Evolutionary conservation across 768 basidiomycete species (phyloP).

Genomic region (Rhizopogon vinicolor): DNA sequence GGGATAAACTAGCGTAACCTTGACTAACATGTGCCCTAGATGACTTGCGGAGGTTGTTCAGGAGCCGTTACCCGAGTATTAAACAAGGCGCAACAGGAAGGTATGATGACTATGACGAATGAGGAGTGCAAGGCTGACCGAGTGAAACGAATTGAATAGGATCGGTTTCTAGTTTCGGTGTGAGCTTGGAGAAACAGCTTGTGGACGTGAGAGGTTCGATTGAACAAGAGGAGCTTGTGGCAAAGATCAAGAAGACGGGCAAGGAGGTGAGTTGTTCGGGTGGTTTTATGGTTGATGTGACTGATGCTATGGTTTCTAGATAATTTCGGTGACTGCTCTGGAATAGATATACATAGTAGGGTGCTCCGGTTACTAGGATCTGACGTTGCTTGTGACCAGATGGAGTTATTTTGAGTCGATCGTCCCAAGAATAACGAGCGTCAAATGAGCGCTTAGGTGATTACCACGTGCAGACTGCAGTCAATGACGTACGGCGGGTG

Average conservation of each 20-base stretch:
- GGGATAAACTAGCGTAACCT: neutral
- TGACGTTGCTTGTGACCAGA: too few species aligned
- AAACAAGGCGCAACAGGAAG: constrained; percentile 52
- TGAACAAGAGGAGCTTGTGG: constrained; percentile 60
- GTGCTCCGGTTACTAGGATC: neutral
- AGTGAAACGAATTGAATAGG: neutral
- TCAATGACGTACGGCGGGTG: too few species aligned
- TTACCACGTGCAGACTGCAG: too few species aligned
- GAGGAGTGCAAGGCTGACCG: neutral
- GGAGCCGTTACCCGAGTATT: constrained; percentile 76
- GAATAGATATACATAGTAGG: too few species aligned
- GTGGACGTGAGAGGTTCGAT: constrained; percentile 63
- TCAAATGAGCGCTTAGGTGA: too few species aligned
- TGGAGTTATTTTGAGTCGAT: too few species aligned
- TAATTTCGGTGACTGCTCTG: constrained; percentile 38
- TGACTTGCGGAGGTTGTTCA: constrained; percentile 86
- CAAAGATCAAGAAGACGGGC: constrained; percentile 86
- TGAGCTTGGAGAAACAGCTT: constrained; percentile 65
- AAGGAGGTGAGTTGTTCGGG: constrained; percentile 57
- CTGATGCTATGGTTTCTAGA: constrained; percentile 19
- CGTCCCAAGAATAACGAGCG: too few species aligned
- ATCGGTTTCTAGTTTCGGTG: constrained; percentile 38
- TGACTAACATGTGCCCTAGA: constrained; percentile 37
- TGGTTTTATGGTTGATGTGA: neutral
- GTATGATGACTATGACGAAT: constrained; percentile 9